Evolutionary conservation across 1,139 yeast genomes (phyloP).

Genomic region (Geotrichum klebahnii): DNA sequence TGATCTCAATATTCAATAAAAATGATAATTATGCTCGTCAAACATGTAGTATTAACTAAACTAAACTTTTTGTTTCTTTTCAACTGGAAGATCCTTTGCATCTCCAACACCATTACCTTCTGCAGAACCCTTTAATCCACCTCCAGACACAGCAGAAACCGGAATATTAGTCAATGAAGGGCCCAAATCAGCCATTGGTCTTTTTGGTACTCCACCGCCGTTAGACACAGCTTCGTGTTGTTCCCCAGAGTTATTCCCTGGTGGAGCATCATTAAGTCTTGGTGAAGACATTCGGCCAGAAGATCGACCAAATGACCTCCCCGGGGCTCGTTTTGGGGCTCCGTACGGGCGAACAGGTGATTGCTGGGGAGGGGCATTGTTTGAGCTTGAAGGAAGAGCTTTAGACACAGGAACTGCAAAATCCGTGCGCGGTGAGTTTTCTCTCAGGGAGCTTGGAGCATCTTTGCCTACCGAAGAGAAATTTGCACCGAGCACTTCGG

Average conservation of each 20-base stretch:
- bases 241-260: background rate
- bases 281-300: background rate
- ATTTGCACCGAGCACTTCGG: conserved; percentile 11
- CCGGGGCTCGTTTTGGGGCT: background rate
- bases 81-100: conserved; percentile 2
- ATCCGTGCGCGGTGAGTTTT: background rate
- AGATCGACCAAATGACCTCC: background rate
- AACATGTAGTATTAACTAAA: too few relatives aligned
- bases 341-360: conserved; percentile 6
- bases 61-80: conserved; percentile 11
- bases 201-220: background rate
- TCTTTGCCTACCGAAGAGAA: background rate
- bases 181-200: conserved; percentile 13
- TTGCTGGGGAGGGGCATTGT: background rate
- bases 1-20: too few relatives aligned
- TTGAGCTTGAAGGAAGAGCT: background rate
- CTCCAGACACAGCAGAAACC: background rate
- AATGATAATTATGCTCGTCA: too few relatives aligned
- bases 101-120: background rate
- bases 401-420: background rate
- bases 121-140: too few relatives aligned
- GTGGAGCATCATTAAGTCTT: background rate
- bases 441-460: background rate
- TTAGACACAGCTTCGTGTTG: background rate
- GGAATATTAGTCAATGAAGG: conserved; percentile 8